Evolutionary conservation across 176 grass and related monocot genomes (phyloP).

Genomic region (Musa acuminata): DNA sequence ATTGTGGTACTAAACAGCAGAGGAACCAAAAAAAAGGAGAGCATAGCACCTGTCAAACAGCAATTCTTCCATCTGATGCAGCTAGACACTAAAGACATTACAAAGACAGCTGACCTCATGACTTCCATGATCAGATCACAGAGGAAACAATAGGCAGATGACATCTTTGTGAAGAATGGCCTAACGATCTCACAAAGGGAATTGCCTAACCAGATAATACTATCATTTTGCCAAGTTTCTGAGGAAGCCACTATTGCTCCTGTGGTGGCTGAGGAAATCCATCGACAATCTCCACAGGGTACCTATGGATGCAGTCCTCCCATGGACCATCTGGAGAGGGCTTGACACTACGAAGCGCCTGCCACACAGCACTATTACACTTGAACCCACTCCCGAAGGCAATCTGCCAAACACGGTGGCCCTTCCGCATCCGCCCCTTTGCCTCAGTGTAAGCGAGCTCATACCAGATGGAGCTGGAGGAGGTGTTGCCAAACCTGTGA

Average conservation of each 20-base stretch:
- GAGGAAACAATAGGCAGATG: constrained; percentile 4
- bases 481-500: constrained; percentile 46
- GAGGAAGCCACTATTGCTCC: not conserved
- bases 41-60: not conserved
- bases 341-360: constrained; percentile 37
- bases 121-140: constrained; percentile 1
- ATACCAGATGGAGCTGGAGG: constrained; percentile 50
- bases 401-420: constrained; percentile 44
- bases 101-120: not conserved
- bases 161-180: not conserved
- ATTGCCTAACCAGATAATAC: not conserved
- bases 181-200: not conserved
- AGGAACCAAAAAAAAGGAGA: not conserved
- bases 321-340: constrained; percentile 29
- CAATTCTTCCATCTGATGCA: not conserved
- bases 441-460: constrained; percentile 40
- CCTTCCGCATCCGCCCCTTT: constrained; percentile 35
- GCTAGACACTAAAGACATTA: not conserved
- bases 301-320: constrained; percentile 39
- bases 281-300: constrained; percentile 41
- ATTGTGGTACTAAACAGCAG: not conserved
- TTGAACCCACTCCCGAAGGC: constrained; percentile 49
- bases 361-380: constrained; percentile 55
- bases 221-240: not conserved
- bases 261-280: constrained; percentile 13